Percentiles rank a stretch among this genome's conserved stretches.
phyloP scores from a whole-genome alignment of 164 flowering plant species.

The Macadamia tetraphylla region DNA sequence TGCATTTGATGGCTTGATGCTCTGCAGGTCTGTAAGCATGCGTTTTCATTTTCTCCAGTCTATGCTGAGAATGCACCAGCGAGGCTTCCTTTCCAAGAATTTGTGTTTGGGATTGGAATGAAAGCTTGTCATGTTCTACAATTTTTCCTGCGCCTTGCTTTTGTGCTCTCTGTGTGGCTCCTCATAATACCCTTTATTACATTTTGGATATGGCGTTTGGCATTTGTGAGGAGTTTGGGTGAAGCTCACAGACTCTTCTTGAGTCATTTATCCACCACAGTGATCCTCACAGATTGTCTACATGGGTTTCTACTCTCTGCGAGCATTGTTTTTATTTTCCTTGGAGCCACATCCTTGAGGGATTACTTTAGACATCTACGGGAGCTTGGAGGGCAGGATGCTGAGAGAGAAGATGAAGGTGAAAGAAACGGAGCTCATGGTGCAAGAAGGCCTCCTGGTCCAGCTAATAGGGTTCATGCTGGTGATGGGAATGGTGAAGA shows the following conservation, averaged over 20 bases:
- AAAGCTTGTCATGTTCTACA: constrained; percentile 90
- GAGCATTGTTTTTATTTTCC: constrained; percentile 91
- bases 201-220: constrained; percentile 95
- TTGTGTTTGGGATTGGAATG: constrained; percentile 86
- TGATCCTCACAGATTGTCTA: constrained; percentile 85
- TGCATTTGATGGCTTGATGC: constrained; percentile 10
- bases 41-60: constrained; percentile 96
- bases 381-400: constrained; percentile 89
- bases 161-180: constrained; percentile 96
- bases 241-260: constrained; percentile 86
- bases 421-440: constrained; percentile 87
- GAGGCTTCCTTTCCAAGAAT: constrained; percentile 94
- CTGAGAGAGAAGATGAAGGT: constrained; percentile 87
- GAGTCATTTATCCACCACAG: constrained; percentile 75
- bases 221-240: constrained; percentile 85
- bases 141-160: constrained; percentile 87
- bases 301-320: constrained; percentile 97
- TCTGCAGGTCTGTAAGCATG: constrained; percentile 90
- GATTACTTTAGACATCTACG: constrained; percentile 89
- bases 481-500: constrained; percentile 84
- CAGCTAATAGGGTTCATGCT: constrained; percentile 56
- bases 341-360: constrained; percentile 94
- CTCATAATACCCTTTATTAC: constrained; percentile 93
- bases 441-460: constrained; percentile 64
- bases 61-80: constrained; percentile 98